Percentiles rank a stretch among this genome's conserved stretches.
Evolutionary conservation across 2,329 filamentous ascomycete genomes (phyloP).

Genomic region (Aaosphaeria arxii): DNA sequence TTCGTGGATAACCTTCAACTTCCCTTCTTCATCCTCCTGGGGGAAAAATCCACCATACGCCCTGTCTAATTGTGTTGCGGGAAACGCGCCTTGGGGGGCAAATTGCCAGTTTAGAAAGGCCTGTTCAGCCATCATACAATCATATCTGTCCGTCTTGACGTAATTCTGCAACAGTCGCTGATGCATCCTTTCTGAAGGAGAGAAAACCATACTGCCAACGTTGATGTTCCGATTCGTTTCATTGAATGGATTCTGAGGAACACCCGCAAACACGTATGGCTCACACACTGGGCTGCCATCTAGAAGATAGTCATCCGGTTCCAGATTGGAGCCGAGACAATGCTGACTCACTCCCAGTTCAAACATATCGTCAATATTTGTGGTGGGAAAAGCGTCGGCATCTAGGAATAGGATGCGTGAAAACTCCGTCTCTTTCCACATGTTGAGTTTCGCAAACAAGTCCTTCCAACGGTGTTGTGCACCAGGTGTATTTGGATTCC

Average conservation of each 20-base stretch:
- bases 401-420: conserved; percentile 30
- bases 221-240: conserved; percentile 21
- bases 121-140: conserved; percentile 31
- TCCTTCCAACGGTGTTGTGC: conserved; percentile 28
- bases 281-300: conserved; percentile 23
- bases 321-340: conserved; percentile 19
- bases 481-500: conserved; percentile 20
- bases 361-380: conserved; percentile 29
- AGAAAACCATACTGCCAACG: conserved; percentile 30
- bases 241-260: conserved; percentile 16
- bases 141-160: conserved; percentile 26
- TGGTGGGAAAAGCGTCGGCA: conserved; percentile 31
- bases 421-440: conserved; percentile 33
- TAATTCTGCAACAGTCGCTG: conserved; percentile 29
- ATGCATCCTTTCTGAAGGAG: conserved; percentile 27
- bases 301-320: conserved; percentile 19
- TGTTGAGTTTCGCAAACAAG: conserved; percentile 35
- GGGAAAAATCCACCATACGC: conserved; percentile 28
- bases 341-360: conserved; percentile 14
- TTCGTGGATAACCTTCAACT: conserved; percentile 33
- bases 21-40: conserved; percentile 17
- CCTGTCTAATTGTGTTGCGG: conserved; percentile 18
- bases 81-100: conserved; percentile 22
- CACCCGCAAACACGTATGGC: conserved; percentile 26
- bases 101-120: conserved; percentile 35